Percentiles rank a stretch among this genome's conserved stretches.
These are phyloP conservation scores for Geoglossum cookeanum DNA, from an alignment of 2,329 filamentous ascomycete species.

Conservation along the genomic window DNA sequence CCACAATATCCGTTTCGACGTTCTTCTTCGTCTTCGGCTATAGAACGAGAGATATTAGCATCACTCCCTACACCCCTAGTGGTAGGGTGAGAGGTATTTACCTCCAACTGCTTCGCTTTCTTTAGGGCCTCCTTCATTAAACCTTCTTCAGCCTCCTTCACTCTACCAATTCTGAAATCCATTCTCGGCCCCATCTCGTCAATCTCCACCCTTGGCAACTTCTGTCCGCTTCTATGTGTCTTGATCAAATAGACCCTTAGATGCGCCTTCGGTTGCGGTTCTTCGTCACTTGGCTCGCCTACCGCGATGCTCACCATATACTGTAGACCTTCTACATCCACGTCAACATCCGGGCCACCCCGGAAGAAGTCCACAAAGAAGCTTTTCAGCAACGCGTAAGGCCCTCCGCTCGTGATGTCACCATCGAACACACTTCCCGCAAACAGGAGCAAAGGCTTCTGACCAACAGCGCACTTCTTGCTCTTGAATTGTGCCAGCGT, in stretches of 20 bases:
- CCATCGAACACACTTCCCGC: conserved; percentile 75
- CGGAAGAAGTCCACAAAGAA: conserved; percentile 83
- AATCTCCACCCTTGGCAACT: conserved; percentile 74
- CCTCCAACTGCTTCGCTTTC: conserved; percentile 56
- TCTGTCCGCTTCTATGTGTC: conserved; percentile 74
- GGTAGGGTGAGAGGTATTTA: conserved; percentile 22
- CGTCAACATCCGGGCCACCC: conserved; percentile 57
- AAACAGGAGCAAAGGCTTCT: conserved; percentile 85
- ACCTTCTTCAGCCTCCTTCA: conserved; percentile 56
- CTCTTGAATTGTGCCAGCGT: conserved; percentile 55
- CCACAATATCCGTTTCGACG: conserved; percentile 73
- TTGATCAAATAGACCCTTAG: conserved; percentile 70
- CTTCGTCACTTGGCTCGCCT: conserved; percentile 30
- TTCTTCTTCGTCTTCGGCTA: conserved; percentile 76
- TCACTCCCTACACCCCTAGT: background rate
- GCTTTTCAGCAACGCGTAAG: conserved; percentile 68
- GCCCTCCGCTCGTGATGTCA: conserved; percentile 44
- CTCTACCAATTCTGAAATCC: conserved; percentile 71
- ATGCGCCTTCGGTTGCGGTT: conserved; percentile 31
- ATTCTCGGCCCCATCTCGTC: conserved; percentile 92
- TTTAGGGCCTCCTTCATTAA: conserved; percentile 81
- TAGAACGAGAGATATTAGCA: background rate
- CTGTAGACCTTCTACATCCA: conserved; percentile 89
- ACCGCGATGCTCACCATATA: conserved; percentile 72
- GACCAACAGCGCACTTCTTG: conserved; percentile 44